Evolutionary conservation across 192 early-diverging fungal genomes (phyloP), one percentile per base, ranked within the genome.

Genomic region (Coemansia sp.): DNA sequence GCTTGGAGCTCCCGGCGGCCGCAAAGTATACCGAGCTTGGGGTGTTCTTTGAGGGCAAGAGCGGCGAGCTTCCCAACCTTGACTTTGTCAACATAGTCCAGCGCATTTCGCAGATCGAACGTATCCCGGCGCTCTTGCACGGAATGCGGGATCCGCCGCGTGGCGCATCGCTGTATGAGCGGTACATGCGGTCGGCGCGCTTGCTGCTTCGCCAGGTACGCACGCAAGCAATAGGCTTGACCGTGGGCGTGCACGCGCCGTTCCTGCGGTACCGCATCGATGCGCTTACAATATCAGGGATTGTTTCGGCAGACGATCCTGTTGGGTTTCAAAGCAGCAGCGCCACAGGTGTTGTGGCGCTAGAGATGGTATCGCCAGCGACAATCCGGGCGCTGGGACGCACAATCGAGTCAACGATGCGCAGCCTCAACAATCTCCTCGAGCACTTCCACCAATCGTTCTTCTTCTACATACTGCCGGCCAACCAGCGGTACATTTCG

Each of bases 361-460:
- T 53, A 21, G 41, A 6, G 10, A 62, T 70, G 62, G 71, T 66
- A 5, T 5, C 49, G 0, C 35, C 39, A 10, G 56, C 20, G 15
- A 48, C 60, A 15, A 21, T 84, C 5, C 59, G 53, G 6, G 51
- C 66, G 5, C 34, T 79, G 11, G 84, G 84, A 12, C 73, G 91
- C n/a, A 66, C 90, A 11, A 55, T 95, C 5, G 97, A 98, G 68
- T 92, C 92, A 0, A 85, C 89, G 2, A 75, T 94, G 68, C 89
- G 93, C 63, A 92, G 90, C 67, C 83, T 95, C 51, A 96, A 93
- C 83, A 97, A 96, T 69, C 68, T 98, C 49, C 84, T 98, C 49
- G 97, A 98, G 74, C 89, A 93, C 60, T 86, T 98, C 44, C 97
- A 98, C 69, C 95, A 97, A 72, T 92, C 95, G 43, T 98, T 94